These are phyloP conservation scores for Syzygium jambos DNA, from an alignment of 345 rosid species.

Conservation along the genomic window DNA sequence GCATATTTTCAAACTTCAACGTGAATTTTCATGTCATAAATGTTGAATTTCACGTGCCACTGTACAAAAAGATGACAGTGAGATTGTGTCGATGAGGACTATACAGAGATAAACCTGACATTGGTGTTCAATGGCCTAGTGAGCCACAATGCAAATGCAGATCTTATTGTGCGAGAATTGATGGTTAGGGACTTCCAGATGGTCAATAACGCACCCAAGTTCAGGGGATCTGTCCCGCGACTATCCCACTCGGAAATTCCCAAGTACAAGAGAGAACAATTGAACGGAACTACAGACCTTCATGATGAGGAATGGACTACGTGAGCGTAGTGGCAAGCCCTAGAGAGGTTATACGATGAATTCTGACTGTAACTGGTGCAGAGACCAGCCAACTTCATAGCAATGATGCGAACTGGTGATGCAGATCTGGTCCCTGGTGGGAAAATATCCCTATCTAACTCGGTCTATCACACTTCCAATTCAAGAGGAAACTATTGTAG, in stretches of 20 bases:
- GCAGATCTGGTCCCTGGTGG: background rate
- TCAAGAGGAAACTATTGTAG: background rate
- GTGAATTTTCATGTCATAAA: background rate
- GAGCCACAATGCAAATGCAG: background rate
- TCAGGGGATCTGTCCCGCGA: background rate
- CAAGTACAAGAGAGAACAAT: background rate
- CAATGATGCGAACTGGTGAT: background rate
- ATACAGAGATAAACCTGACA: background rate
- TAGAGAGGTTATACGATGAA: background rate
- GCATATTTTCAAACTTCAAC: background rate
- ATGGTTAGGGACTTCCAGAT: background rate
- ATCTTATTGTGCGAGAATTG: background rate
- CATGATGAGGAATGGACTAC: background rate
- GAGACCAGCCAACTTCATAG: background rate
- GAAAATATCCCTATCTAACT: background rate
- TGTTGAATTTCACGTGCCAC: background rate
- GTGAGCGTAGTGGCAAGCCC: background rate
- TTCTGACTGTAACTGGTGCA: background rate
- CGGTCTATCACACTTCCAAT: background rate
- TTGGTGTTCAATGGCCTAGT: background rate
- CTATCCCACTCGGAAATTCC: background rate
- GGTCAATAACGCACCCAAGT: background rate
- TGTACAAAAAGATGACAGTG: background rate
- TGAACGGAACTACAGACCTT: background rate
- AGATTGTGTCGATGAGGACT: background rate